Evolutionary conservation across 768 basidiomycete genomes (phyloP).

Genomic region (Lanmaoa rubissima): DNA sequence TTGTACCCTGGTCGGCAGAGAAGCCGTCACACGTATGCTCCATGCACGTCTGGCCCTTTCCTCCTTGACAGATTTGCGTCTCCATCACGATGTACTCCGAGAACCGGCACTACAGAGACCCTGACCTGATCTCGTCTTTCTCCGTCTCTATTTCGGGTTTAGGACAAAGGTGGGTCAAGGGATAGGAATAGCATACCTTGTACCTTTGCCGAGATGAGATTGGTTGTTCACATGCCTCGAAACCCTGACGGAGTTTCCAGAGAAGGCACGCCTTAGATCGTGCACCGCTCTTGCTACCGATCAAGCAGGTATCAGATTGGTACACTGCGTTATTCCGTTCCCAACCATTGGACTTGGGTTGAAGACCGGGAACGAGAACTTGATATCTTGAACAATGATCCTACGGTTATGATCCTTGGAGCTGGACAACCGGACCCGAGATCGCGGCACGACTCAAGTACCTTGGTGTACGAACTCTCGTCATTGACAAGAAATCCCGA

Average conservation of each 20-base stretch:
- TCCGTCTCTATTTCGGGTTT: conserved; percentile 51
- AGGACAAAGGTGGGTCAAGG: conserved; percentile 43
- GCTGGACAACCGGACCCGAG: conserved; percentile 61
- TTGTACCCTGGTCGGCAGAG: conserved; percentile 38
- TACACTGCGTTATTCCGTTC: not conserved
- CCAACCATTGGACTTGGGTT: conserved; percentile 49
- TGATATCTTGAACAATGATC: conserved; percentile 45
- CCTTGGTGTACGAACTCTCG: conserved; percentile 48
- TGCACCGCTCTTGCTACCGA: not conserved
- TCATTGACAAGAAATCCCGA: conserved; percentile 47
- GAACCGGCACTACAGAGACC: conserved; percentile 33
- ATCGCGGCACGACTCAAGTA: conserved; percentile 55
- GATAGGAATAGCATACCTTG: conserved; percentile 50
- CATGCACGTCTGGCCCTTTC: conserved; percentile 30
- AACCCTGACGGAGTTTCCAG: conserved; percentile 46
- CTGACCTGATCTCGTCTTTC: conserved; percentile 53
- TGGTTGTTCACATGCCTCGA: conserved; percentile 64
- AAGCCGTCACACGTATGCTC: conserved; percentile 34
- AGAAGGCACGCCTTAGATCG: conserved; percentile 26
- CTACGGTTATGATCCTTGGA: conserved; percentile 57
- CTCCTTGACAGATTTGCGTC: conserved; percentile 18
- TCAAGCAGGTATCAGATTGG: not conserved
- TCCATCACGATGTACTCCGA: conserved; percentile 16
- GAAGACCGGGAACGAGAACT: conserved; percentile 37
- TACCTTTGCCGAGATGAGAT: conserved; percentile 40